Conservation (phyloP, 2,329 filamentous ascomycete genomes). For the Sclerotinia spermophila region DNA sequence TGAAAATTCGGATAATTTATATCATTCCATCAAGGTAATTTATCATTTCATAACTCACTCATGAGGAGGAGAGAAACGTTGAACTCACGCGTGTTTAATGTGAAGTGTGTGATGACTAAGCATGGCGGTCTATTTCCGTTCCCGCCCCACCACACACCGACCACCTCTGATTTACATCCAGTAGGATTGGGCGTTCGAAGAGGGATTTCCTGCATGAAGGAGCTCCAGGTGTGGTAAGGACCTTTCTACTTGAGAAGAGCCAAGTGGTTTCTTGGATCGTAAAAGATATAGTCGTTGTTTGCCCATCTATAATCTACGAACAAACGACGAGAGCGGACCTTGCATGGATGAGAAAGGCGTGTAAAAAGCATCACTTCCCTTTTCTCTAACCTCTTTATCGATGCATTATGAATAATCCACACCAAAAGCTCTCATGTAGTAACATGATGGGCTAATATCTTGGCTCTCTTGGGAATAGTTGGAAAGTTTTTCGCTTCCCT, state of each 20-base stretch:
- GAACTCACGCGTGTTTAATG: neutral
- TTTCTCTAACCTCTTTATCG: neutral
- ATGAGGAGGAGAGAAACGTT: neutral
- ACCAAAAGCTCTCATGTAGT: neutral
- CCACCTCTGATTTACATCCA: neutral
- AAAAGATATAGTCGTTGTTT: neutral
- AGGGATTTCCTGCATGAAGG: neutral
- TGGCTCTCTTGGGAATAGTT: neutral
- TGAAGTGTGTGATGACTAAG: slow-evolving; percentile 10
- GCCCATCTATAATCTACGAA: neutral
- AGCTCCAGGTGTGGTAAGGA: neutral
- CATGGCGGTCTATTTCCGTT: neutral
- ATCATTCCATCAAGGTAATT: neutral
- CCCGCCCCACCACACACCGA: neutral
- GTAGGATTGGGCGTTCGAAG: neutral
- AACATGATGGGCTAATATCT: neutral
- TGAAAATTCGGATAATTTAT: neutral
- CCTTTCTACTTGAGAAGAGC: neutral
- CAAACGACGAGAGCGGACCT: neutral
- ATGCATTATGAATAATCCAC: neutral
- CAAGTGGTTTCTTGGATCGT: neutral
- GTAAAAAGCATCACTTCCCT: neutral
- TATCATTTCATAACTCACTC: neutral
- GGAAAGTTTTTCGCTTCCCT: neutral
- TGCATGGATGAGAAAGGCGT: neutral